These are phyloP conservation scores for Pseudonitzschia multiseries DNA, from an alignment of 108 stramenopile species.

Conservation along the genomic window DNA sequence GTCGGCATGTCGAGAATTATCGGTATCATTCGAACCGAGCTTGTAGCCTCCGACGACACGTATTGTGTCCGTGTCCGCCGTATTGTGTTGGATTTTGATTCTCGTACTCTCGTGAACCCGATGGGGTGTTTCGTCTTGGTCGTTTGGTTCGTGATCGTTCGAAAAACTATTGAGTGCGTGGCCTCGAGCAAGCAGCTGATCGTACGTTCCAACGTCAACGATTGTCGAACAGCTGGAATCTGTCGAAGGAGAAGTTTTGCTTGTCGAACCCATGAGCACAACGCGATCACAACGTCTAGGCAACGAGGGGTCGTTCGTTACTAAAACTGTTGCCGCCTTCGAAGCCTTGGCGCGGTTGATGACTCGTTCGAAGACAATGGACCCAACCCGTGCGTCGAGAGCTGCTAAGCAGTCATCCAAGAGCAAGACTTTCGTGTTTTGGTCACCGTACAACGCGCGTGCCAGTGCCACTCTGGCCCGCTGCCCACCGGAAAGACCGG, in stretches of 20 bases:
- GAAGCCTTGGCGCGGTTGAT: slow-evolving; percentile 43
- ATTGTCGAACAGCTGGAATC: slow-evolving; percentile 55
- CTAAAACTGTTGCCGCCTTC: slow-evolving; percentile 66
- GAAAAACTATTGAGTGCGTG: slow-evolving; percentile 53
- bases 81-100: not conserved
- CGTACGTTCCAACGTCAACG: slow-evolving; percentile 70
- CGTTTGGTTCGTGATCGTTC: not conserved
- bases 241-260: not conserved
- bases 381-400: slow-evolving; percentile 71
- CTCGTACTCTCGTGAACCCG: not conserved
- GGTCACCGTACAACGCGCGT: slow-evolving; percentile 55
- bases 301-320: slow-evolving; percentile 79
- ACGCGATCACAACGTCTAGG: slow-evolving; percentile 78
- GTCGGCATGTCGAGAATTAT: slow-evolving; percentile 56
- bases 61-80: slow-evolving; percentile 10
- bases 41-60: slow-evolving; percentile 35
- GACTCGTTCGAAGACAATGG: slow-evolving; percentile 68
- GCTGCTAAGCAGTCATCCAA: slow-evolving; percentile 69
- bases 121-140: not conserved
- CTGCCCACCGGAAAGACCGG: slow-evolving; percentile 87
- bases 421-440: slow-evolving; percentile 57
- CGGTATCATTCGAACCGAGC: slow-evolving; percentile 22
- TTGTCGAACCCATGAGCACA: slow-evolving; percentile 48
- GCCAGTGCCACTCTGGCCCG: slow-evolving; percentile 91
- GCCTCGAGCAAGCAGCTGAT: slow-evolving; percentile 64